These are phyloP conservation scores for Colletotrichum godetiae DNA, from an alignment of 2,329 filamentous ascomycete genomes.

Conservation along the genomic window DNA sequence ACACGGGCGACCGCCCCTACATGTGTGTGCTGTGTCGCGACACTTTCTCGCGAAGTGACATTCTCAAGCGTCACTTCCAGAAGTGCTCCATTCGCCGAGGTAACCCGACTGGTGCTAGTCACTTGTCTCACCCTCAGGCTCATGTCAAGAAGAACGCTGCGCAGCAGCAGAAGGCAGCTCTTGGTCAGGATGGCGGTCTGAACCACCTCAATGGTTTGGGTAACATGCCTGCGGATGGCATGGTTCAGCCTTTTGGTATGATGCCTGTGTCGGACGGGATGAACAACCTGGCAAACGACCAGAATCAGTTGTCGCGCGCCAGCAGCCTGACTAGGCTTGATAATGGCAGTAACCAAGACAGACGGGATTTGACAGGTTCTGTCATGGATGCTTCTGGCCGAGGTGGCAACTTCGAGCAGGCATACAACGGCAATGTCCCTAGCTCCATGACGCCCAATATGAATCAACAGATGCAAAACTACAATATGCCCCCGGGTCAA, in stretches of 20 bases:
- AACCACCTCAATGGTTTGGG: constrained; percentile 71
- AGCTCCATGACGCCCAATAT: constrained; percentile 71
- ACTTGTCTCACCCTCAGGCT: constrained; percentile 91
- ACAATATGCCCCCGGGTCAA: constrained; percentile 71
- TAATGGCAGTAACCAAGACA: constrained; percentile 66
- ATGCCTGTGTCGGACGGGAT: constrained; percentile 69
- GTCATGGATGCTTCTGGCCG: constrained; percentile 60
- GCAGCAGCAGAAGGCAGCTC: constrained; percentile 64
- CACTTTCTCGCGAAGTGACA: constrained; percentile 97
- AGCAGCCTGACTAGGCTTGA: constrained; percentile 70
- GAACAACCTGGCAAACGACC: constrained; percentile 69
- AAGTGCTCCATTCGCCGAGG: constrained; percentile 98
- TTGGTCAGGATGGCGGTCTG: constrained; percentile 65
- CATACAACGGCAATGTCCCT: constrained; percentile 68
- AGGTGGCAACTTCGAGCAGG: constrained; percentile 58
- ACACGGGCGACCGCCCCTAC: constrained; percentile 97
- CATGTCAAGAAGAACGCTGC: constrained; percentile 83
- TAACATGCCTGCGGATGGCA: constrained; percentile 67
- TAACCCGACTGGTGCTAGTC: constrained; percentile 93
- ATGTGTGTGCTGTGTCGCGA: constrained; percentile 98
- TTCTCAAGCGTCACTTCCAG: constrained; percentile 98
- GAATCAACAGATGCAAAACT: constrained; percentile 72
- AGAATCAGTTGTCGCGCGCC: constrained; percentile 71
- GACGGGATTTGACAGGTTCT: constrained; percentile 65
- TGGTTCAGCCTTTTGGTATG: constrained; percentile 66